Base-by-base conservation (phyloP, 345 rosid species). In the Euphorbia pulcherrima region DNA sequence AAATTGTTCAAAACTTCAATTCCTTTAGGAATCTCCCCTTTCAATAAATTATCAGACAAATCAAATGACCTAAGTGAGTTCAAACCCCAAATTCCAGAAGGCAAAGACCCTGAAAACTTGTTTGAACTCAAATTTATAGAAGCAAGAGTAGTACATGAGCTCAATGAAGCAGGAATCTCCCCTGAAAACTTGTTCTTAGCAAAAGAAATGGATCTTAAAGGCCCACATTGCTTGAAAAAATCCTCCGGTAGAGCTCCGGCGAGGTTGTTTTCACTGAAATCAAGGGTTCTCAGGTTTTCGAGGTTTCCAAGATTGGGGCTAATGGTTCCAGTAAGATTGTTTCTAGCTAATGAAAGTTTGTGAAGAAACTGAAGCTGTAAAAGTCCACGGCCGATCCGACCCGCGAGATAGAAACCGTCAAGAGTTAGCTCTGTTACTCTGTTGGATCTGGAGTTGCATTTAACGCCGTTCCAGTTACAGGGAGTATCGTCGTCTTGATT, bases 221-320 rank as follows among this genome's bases (percentile, higher is more conserved):
- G 81, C 79, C 89, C 91, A 82, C 96, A 93, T 87, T 93, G 90
- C 71, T 73, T 57, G 56, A 93, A 93, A 69, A 90, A 84, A 9
- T 82, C 92, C 54, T 84, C 87, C 6, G 95, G 79, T 8, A 93
- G 60, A n/a, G 81, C 53, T 68, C 96, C 98, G 8, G 96, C 84
- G 8, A 90, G 68, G 27, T 78, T 71, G 68, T 90, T 94, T 48
- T 80, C 71, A 46, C 96, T 89, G 54, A 69, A 70, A 55, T 93
- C 90, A 53, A 93, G 57, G 27, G 77, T 75, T 71, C 82, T 82
- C 68, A 93, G 78, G 59, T 81, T 69, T 28, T 79, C 76, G 2
- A 81, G 75, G 52, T 50, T 83, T 60, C 87, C 71, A 57, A 92
- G 69, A 63, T 84, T 82, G 2, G 92, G 76, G 75, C 85, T 84